Conservation (phyloP, 2,329 filamentous ascomycete species). For the Microdochium trichocladiopsis region DNA sequence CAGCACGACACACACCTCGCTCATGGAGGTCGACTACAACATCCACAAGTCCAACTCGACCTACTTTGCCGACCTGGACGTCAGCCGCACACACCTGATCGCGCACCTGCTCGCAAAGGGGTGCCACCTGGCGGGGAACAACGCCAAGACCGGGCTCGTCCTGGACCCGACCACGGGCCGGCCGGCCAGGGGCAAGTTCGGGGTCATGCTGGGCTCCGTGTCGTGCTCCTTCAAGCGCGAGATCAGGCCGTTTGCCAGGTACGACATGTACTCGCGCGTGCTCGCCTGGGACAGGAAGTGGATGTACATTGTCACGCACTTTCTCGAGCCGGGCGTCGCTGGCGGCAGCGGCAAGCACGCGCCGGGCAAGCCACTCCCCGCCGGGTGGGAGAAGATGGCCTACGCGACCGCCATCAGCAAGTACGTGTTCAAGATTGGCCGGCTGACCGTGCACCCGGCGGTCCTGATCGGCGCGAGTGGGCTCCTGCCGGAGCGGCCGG, state of each 20-base stretch:
- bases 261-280: constrained; percentile 67
- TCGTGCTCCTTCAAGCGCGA: constrained; percentile 68
- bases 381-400: constrained; percentile 53
- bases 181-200: constrained; percentile 45
- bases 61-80: constrained; percentile 82
- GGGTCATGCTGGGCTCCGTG: constrained; percentile 65
- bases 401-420: constrained; percentile 69
- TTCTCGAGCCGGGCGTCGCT: constrained; percentile 57
- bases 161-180: constrained; percentile 31
- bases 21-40: constrained; percentile 82
- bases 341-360: no score
- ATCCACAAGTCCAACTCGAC: constrained; percentile 78
- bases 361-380: constrained; percentile 27
- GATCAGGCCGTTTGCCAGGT: constrained; percentile 61
- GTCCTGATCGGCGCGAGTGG: constrained; percentile 64
- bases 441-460: constrained; percentile 79
- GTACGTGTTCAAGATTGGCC: constrained; percentile 76
- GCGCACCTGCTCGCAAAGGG: constrained; percentile 58
- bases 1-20: constrained; percentile 56
- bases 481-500: constrained; percentile 67
- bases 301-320: constrained; percentile 71
- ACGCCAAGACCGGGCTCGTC: constrained; percentile 42
- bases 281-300: constrained; percentile 76
- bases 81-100: constrained; percentile 74
- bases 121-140: constrained; percentile 42